Conservation (phyloP, 345 rosid species). For the Odontarrhena argentea region DNA sequence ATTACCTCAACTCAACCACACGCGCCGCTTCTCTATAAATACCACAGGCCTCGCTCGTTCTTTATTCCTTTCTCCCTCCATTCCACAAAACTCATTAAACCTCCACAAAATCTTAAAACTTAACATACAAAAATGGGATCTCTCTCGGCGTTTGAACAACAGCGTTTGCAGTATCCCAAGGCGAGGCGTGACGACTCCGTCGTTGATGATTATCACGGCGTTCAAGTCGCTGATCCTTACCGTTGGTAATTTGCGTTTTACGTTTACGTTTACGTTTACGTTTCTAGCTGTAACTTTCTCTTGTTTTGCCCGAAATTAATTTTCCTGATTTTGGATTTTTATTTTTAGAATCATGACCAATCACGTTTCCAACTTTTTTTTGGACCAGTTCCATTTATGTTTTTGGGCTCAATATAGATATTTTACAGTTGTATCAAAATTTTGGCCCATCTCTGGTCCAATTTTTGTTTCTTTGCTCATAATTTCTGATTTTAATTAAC, state of each 20-base stretch:
- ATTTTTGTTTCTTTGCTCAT: constrained; percentile 24
- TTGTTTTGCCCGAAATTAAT: constrained; percentile 2
- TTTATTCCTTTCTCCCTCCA: neutral
- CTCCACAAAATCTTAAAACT: no score
- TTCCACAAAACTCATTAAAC: constrained; percentile 3
- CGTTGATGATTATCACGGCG: constrained; percentile 78
- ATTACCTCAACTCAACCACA: constrained; percentile 15
- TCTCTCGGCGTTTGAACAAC: constrained; percentile 42
- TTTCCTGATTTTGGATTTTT: neutral
- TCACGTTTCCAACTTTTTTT: constrained; percentile 13
- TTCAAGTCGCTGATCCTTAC: constrained; percentile 74
- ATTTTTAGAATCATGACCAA: constrained; percentile 16
- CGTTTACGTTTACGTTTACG: constrained; percentile 11
- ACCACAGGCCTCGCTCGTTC: neutral
- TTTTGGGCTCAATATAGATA: constrained; percentile 30
- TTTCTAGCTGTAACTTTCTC: constrained; percentile 10
- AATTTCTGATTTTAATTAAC: constrained; percentile 2
- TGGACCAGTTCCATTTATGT: constrained; percentile 26
- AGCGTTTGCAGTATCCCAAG: constrained; percentile 54
- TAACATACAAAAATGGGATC: constrained; percentile 58
- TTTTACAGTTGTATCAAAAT: neutral
- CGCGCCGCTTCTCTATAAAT: constrained; percentile 33
- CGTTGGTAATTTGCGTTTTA: constrained; percentile 60
- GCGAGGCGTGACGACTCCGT: constrained; percentile 75
- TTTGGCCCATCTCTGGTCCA: constrained; percentile 24